Base-by-base conservation (phyloP, 2,329 filamentous ascomycete species). In the Pyrenophora teres region DNA sequence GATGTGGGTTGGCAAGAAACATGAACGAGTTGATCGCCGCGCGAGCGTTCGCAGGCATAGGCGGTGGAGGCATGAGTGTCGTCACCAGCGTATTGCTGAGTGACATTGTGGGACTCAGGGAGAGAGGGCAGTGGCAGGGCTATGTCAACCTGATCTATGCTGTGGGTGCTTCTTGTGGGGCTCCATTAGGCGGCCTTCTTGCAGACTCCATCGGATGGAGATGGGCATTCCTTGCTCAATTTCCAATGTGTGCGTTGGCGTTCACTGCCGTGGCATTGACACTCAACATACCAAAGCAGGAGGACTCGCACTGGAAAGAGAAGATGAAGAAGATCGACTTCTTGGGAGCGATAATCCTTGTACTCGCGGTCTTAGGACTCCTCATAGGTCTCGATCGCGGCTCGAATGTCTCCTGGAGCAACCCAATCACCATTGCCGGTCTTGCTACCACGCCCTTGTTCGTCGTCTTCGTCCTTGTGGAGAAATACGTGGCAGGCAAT, bases 191-290 rank as follows among this genome's bases (percentile, higher is more conserved):
- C 13, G 89, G 89, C 2, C 69, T 89, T 6, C 71, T 92, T n/a
- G 83, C 87, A 0, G 88, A 92, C 69, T 83, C 80, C 4, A 80
- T 92, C 44, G 87, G 88, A 30, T 92, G 89, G 89, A 78, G 89
- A 59, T 91, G 87, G 87, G 82, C 88, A 0, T 93, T 94, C 66
- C 71, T 90, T 10, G 79, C 79, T 2, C 90, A 93, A 68, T 82
- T 83, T 0, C 89, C 89, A 2, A 68, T 91, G 4, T 89, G 87
- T 52, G 67, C 87, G 6, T 43, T 87, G 2, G 88, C 89, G 1
- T 84, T 89, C 60, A 40, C 84, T 3, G 78, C 85, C 7, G 88
- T 91, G 13, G 80, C 80, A 41, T 64, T 85, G n/a, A 77, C 81
- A 33, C 80, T 92, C 10, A 74, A 87, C 41, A 73, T 90, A 0